phyloP scores from a whole-genome alignment of 148 eudicot species.

The Vaccinium vitisidaea region DNA sequence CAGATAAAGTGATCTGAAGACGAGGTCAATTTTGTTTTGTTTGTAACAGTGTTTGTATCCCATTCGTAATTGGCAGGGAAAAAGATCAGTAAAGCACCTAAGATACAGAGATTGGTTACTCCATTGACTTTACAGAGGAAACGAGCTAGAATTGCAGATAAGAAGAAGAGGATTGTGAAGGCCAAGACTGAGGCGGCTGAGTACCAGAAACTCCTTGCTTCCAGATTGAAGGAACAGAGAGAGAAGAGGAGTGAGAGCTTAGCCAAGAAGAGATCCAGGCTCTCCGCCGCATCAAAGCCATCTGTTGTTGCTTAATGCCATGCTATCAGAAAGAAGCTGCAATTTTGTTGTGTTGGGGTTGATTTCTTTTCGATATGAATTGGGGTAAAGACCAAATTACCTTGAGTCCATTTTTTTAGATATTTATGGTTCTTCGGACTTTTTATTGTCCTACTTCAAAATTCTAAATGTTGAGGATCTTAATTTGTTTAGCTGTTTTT shows the following conservation, averaged over 20 bases:
- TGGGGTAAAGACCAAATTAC: not conserved
- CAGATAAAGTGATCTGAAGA: not conserved
- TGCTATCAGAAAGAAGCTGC: not conserved
- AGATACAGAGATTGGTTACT: constrained; percentile 40
- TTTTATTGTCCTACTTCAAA: not conserved
- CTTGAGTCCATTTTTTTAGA: not conserved
- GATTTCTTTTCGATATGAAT: not conserved
- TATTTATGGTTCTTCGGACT: not conserved
- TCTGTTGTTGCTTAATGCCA: constrained; percentile 28
- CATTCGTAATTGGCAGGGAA: not conserved
- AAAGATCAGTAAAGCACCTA: constrained; percentile 29
- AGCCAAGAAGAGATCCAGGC: constrained; percentile 20
- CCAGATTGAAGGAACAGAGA: constrained; percentile 20
- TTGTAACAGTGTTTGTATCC: not conserved
- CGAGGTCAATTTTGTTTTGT: too few species aligned
- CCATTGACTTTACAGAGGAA: constrained; percentile 23
- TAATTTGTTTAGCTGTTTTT: not conserved
- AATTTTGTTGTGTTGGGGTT: not conserved
- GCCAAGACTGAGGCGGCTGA: constrained; percentile 18
- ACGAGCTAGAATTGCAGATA: constrained; percentile 21
- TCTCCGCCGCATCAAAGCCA: constrained; percentile 29
- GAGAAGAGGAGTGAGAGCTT: constrained; percentile 21
- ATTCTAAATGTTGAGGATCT: not conserved
- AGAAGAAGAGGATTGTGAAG: constrained; percentile 20
- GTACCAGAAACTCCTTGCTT: constrained; percentile 18